A percentile compares a stretch with the other conserved stretches of the same genome.
Conservation (phyloP, 2,329 filamentous ascomycete genomes). For the Aaosphaeria arxii region DNA sequence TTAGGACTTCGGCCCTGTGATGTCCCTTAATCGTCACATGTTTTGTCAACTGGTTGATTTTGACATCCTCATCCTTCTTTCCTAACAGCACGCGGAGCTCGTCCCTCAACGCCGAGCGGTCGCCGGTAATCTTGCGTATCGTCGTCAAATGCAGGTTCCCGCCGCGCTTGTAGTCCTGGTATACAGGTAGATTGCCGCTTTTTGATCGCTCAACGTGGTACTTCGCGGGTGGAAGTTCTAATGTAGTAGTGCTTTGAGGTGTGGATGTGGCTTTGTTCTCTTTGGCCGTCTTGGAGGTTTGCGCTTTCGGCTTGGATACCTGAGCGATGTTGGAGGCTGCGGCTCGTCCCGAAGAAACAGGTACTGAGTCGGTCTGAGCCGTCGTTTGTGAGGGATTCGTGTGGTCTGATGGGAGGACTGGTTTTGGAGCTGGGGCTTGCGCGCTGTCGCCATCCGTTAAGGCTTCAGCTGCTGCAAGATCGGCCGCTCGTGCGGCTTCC, state of each 20-base stretch:
- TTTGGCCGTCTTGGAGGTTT: not conserved
- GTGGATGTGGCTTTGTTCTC: not conserved
- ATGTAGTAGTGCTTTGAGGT: not conserved
- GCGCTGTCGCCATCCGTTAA: conserved; percentile 31
- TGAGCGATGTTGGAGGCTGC: not conserved
- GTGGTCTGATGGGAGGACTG: conserved; percentile 17
- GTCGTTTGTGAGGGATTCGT: conserved; percentile 2
- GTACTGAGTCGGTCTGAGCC: not conserved
- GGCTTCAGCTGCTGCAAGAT: conserved; percentile 32
- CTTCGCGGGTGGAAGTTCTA: conserved; percentile 37
- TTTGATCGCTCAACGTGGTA: conserved; percentile 73
- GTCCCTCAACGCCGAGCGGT: conserved; percentile 59
- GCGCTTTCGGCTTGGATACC: not conserved
- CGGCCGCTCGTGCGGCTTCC: conserved; percentile 23
- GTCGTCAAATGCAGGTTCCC: conserved; percentile 72
- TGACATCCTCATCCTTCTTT: conserved; percentile 54
- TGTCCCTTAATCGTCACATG: conserved; percentile 54
- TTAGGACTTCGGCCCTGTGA: not conserved
- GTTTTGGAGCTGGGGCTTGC: conserved; percentile 20
- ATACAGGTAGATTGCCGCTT: conserved; percentile 72
- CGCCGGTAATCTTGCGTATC: conserved; percentile 77
- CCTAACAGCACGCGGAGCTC: conserved; percentile 62
- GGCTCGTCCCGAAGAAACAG: not conserved
- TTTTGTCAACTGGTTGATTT: conserved; percentile 61
- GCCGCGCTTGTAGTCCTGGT: conserved; percentile 69